These are phyloP conservation scores for Sicyos baderoa DNA, from an alignment of 306 rosid genomes.

Conservation along the genomic window DNA sequence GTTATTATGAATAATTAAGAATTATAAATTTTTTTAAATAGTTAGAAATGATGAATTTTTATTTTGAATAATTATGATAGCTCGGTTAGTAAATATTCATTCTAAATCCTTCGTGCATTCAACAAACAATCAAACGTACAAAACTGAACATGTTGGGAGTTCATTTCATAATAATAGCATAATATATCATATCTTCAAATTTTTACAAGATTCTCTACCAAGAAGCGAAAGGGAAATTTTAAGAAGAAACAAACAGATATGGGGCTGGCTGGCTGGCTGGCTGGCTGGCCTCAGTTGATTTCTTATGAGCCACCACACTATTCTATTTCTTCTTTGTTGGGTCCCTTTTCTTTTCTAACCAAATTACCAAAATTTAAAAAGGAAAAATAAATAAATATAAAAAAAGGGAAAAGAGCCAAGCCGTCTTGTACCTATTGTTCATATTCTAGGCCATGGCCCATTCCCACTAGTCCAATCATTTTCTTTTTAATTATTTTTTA, in stretches of 20 bases:
- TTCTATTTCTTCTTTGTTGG: not conserved
- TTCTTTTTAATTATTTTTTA: not conserved
- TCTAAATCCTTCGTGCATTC: no score
- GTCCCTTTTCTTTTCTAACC: slow-evolving; percentile 18
- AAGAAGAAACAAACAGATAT: slow-evolving; percentile 10
- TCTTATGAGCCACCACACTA: not conserved
- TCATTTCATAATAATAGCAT: not conserved
- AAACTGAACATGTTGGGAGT: not conserved
- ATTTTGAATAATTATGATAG: no score
- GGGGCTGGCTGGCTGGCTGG: no score
- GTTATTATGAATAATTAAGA: no score
- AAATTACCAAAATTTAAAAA: not conserved
- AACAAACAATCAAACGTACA: slow-evolving; percentile 3
- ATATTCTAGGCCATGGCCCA: slow-evolving; percentile 43
- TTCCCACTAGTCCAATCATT: slow-evolving; percentile 12
- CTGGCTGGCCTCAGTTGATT: no score
- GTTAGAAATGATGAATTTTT: no score
- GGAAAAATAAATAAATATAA: slow-evolving; percentile 20
- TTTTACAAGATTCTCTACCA: not conserved
- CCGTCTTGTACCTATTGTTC: slow-evolving; percentile 49
- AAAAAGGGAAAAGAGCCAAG: slow-evolving; percentile 40
- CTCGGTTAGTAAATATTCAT: no score
- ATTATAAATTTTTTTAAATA: no score
- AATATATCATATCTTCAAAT: slow-evolving; percentile 11
- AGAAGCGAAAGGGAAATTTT: not conserved